Evolutionary conservation across 305 asterid genomes (phyloP), one percentile per base, ranked within the genome.

Genomic region (Euphrasia arctica): DNA sequence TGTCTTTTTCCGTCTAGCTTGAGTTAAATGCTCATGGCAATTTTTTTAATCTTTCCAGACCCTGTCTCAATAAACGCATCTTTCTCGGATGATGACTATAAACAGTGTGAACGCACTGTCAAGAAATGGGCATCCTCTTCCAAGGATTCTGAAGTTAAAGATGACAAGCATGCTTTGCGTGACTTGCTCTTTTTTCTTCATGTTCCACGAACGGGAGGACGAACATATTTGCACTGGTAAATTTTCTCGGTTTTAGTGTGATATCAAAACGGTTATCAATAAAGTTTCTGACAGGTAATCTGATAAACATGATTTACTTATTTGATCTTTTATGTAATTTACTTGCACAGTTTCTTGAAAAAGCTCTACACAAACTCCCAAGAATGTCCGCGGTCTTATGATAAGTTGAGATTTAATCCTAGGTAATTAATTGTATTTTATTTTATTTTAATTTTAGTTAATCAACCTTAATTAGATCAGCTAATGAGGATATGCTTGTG

Each of bases 141-240:
- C 42, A 74, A 76, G 66, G 77, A 83, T 70, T 68, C 80, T 54
- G 85, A 80, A 67, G 76, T 83, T 74, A 77, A 74, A 70, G 82
- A 79, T 41, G 85, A 86, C 75, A 84, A 80, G 64, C 95, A 88
- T 71, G 49, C 79, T 18, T 69, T 93, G 79, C 85, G 74, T 48
- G 91, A 93, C 82, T 72, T 90, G 86, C 92, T 93, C 66, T 91
- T 90, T 83, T 93, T 93, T 79, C 97, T 90, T 73, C 99, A 93
- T 60, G 63, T 90, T 45, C 99, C 99, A 59, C 90, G 99, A 79
- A 93, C 99, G 32, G 99, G 99, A 51, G 99, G 99, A 49, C 70
- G 99, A 12, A 86, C 97, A 41, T 93, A 93, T 75, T 90, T 80
- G 64, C 85, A 90, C 70, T 93, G 99, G 99, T 90, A 85, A 73